Evolutionary conservation across 2,329 filamentous ascomycete species (phyloP).

Genomic region (Thermothelomyces thermophilus): DNA sequence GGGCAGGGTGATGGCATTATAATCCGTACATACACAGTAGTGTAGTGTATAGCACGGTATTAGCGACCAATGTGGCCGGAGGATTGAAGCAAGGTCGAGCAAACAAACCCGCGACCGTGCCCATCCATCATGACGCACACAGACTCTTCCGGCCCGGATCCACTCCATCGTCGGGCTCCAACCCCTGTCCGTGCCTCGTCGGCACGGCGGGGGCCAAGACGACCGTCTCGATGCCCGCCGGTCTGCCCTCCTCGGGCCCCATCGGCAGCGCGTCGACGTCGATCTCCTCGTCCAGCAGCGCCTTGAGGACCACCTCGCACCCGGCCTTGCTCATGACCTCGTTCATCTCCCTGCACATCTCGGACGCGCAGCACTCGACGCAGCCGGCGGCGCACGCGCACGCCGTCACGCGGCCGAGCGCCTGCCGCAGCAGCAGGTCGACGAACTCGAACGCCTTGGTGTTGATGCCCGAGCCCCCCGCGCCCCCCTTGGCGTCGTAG

Average conservation of each 20-base stretch:
- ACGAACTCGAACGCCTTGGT: constrained; percentile 93
- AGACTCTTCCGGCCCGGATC: constrained; percentile 14
- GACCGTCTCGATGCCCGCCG: constrained; percentile 74
- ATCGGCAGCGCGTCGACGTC: constrained; percentile 80
- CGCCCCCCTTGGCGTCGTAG: constrained; percentile 89
- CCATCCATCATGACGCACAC: no score
- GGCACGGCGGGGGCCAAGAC: constrained; percentile 64
- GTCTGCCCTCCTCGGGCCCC: constrained; percentile 66
- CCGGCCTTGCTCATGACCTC: constrained; percentile 92
- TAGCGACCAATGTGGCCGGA: no score
- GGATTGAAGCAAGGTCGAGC: no score
- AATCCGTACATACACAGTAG: no score
- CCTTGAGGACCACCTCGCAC: constrained; percentile 71
- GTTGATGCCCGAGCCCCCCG: constrained; percentile 75
- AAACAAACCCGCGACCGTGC: no score
- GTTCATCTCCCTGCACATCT: constrained; percentile 78
- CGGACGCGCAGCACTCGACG: constrained; percentile 81
- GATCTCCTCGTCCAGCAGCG: constrained; percentile 67
- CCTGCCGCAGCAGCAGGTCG: constrained; percentile 68
- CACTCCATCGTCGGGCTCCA: constrained; percentile 20
- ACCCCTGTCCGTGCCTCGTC: constrained; percentile 25
- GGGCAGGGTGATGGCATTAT: no score
- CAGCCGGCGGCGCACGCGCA: constrained; percentile 78
- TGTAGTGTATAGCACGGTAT: no score
- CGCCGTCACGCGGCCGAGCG: constrained; percentile 65